These are phyloP conservation scores for Cyanodermella asteris DNA, from an alignment of 2,329 filamentous ascomycete species.

Conservation along the genomic window DNA sequence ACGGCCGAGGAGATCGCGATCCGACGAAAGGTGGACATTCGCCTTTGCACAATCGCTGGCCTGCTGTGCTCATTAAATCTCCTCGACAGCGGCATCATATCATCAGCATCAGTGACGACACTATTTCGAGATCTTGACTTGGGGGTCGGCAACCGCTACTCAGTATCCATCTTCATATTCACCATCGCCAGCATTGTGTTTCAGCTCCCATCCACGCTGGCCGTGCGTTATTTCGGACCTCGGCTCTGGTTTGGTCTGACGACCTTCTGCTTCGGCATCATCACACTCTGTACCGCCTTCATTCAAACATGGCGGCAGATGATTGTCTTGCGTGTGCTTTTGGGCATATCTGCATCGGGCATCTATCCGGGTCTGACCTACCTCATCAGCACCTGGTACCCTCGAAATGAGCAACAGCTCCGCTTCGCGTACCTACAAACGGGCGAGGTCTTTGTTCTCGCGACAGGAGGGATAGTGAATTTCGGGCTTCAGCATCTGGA, in stretches of 20 bases:
- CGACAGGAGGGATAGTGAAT: conserved; percentile 45
- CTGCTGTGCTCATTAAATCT: conserved; percentile 49
- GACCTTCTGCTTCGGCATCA: conserved; percentile 38
- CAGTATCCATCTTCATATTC: conserved; percentile 51
- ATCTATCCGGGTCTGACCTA: conserved; percentile 24
- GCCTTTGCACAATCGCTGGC: conserved; percentile 48
- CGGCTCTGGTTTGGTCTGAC: conserved; percentile 38
- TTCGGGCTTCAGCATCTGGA: conserved; percentile 44
- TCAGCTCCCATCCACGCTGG: conserved; percentile 46
- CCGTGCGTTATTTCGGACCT: conserved; percentile 42
- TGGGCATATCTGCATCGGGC: conserved; percentile 37
- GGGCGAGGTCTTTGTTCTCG: conserved; percentile 42
- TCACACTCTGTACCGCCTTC: conserved; percentile 48
- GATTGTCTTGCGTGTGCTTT: conserved; percentile 42
- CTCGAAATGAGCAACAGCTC: conserved; percentile 39
- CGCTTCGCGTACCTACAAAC: conserved; percentile 43
- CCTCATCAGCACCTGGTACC: conserved; percentile 35
- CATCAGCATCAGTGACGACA: conserved; percentile 44
- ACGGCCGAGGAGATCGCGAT: conserved; percentile 14
- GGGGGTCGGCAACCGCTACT: conserved; percentile 40
- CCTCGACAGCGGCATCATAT: conserved; percentile 48
- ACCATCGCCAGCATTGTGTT: conserved; percentile 46
- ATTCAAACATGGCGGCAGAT: conserved; percentile 46
- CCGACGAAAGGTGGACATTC: conserved; percentile 41
- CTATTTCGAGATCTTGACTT: conserved; percentile 43